A percentile compares a stretch with the other conserved stretches of the same genome.
Conservation (phyloP, 192 early-diverging fungal species). For the Umbelopsis vinacea region DNA sequence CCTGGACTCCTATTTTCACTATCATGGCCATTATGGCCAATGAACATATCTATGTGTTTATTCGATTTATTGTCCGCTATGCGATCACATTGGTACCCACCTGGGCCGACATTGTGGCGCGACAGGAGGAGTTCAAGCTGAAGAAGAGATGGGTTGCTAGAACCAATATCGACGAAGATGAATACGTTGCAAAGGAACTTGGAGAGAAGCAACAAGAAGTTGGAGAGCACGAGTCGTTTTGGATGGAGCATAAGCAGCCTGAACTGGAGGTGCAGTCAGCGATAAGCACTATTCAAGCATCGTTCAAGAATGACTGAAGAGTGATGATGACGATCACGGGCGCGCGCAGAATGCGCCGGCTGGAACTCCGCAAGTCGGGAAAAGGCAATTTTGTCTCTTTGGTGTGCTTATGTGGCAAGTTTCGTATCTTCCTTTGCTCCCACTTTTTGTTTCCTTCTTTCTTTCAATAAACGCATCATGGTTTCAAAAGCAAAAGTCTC, state of each 20-base stretch:
- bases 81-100: conserved; percentile 32
- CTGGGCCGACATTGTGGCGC: conserved; percentile 35
- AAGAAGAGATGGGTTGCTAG: conserved; percentile 42
- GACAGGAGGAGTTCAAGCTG: conserved; percentile 41
- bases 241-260: conserved; percentile 3
- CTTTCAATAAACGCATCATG: background rate
- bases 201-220: background rate
- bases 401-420: background rate
- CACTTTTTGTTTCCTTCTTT: background rate
- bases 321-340: conserved; percentile 12
- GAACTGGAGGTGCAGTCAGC: background rate
- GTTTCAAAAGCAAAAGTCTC: background rate
- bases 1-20: conserved; percentile 35
- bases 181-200: conserved; percentile 12
- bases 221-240: background rate
- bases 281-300: background rate
- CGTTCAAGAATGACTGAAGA: conserved; percentile 4
- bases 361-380: background rate
- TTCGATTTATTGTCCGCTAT: conserved; percentile 27
- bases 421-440: background rate
- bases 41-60: conserved; percentile 42
- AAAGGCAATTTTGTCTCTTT: conserved; percentile 16
- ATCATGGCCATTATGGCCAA: conserved; percentile 38
- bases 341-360: background rate
- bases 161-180: background rate